A percentile compares a stretch with the other conserved stretches of the same genome.
Evolutionary conservation across 2,329 filamentous ascomycete species (phyloP).

Genomic region (Fusarium neocosmosporiellum): DNA sequence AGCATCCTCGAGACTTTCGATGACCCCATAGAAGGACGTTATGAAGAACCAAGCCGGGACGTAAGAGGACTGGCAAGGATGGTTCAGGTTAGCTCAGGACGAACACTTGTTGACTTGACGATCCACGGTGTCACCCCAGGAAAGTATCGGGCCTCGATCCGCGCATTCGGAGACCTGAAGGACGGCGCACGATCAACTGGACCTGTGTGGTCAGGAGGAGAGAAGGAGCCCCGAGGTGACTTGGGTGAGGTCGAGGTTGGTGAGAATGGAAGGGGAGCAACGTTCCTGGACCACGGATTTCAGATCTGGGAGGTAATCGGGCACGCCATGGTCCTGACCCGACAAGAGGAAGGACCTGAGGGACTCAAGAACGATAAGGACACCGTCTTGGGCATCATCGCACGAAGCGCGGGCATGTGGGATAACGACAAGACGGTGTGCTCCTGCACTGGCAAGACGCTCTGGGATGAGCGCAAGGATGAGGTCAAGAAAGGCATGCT

Average conservation of each 20-base stretch:
- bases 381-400: slow-evolving; percentile 92
- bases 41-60: slow-evolving; percentile 58
- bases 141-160: slow-evolving; percentile 84
- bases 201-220: slow-evolving; percentile 77
- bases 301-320: slow-evolving; percentile 98
- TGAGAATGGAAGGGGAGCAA: slow-evolving; percentile 78
- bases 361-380: slow-evolving; percentile 80
- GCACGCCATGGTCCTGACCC: slow-evolving; percentile 87
- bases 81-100: slow-evolving; percentile 84
- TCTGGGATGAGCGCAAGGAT: slow-evolving; percentile 96
- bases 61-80: slow-evolving; percentile 91
- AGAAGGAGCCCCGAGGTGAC: slow-evolving; percentile 59
- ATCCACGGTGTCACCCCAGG: slow-evolving; percentile 85
- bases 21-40: slow-evolving; percentile 60
- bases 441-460: slow-evolving; percentile 96
- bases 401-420: slow-evolving; percentile 96
- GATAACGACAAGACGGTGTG: slow-evolving; percentile 99
- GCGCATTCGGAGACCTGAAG: slow-evolving; percentile 88
- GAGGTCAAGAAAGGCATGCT: slow-evolving; percentile 92
- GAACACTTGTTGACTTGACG: slow-evolving; percentile 89
- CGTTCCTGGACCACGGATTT: slow-evolving; percentile 84
- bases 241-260: slow-evolving; percentile 83
- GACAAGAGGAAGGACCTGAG: slow-evolving; percentile 62
- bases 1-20: slow-evolving; percentile 93
- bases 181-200: slow-evolving; percentile 85